Conservation (phyloP, 805 yeast species). For the Candida maltosa region DNA sequence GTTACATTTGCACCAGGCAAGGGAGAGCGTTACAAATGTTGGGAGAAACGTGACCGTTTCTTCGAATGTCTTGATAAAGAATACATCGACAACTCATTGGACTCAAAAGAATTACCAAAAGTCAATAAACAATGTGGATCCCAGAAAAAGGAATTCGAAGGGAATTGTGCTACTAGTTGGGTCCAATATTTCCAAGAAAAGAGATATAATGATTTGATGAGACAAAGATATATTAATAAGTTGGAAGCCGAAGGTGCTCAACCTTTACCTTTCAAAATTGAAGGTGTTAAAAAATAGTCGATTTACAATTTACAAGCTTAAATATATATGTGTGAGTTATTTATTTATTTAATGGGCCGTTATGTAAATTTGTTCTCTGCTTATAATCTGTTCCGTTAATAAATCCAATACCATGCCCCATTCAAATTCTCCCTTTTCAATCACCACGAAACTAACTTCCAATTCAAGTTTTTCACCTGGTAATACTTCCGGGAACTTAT, state of each 20-base stretch:
- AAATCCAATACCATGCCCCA: constrained; percentile 54
- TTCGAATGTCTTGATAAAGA: constrained; percentile 72
- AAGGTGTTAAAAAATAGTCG: constrained; percentile 10
- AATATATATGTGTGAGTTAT: constrained; percentile 1
- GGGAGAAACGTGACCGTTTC: constrained; percentile 83
- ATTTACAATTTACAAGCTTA: constrained; percentile 1
- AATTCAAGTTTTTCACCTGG: constrained; percentile 42
- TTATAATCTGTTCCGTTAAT: constrained; percentile 14
- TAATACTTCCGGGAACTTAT: constrained; percentile 32
- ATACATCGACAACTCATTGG: constrained; percentile 67
- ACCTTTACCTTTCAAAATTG: constrained; percentile 30
- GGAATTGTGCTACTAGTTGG: constrained; percentile 86
- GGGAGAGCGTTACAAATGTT: constrained; percentile 70
- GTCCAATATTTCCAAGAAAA: constrained; percentile 86
- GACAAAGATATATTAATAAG: constrained; percentile 63
- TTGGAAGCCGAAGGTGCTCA: constrained; percentile 68
- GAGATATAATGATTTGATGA: constrained; percentile 71
- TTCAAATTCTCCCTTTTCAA: constrained; percentile 79
- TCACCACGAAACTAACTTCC: constrained; percentile 55
- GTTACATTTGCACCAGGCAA: constrained; percentile 54
- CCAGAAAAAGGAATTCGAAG: constrained; percentile 57
- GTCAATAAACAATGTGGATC: constrained; percentile 57
- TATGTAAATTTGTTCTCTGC: constrained; percentile 32
- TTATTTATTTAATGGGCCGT: constrained; percentile 16
- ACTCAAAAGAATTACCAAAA: constrained; percentile 41